Evolutionary conservation across 768 basidiomycete species (phyloP), one percentile per base, ranked within the genome.

Genomic region (Tricholoma sp.): DNA sequence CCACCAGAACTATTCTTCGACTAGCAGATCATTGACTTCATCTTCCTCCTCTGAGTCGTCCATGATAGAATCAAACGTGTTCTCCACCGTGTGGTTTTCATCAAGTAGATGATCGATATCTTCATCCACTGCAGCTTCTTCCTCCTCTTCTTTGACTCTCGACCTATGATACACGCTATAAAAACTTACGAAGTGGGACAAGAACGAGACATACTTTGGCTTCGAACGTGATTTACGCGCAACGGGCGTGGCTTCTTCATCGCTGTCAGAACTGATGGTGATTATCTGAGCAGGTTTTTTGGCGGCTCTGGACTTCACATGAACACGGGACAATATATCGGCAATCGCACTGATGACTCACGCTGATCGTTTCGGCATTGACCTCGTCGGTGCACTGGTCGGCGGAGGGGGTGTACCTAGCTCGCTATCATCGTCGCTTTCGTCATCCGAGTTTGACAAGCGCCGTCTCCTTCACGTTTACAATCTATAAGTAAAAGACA

Each of bases 361-460:
- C 85, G 77, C 84, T 39, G 80, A 76, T 61, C 86, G 74, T 65
- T 76, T 80, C 2, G 86, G 86, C 62, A 86, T 65, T 7, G 66
- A 69, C 52, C 84, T 72, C 17, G 76, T 80, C n/a, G 82, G 80
- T 10, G 72, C 69, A 34, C 24, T 10, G 8, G 71, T 65, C 37
- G 73, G 63, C 45, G 75, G 61, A 32, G 73, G 75, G 8, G 72
- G 74, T 1, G 71, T 71, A 9, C 63, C 60, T 31, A 65, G 61
- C 44, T 66, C 65, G 12, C 66, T 59, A 10, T 78, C 75, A 1
- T 73, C 76, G 6, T 79, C 78, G 1, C 72, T 70, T 9, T 70
- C 74, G 28, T 79, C 80, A 20, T 78, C 80, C 1, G 79, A 76
- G 3, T 74, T 73, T 0, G 86, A 87, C 17, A 84, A 61, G 20